Percentiles rank a stretch among this genome's conserved stretches.
Conservation (phyloP, 2,329 filamentous ascomycete genomes). For the Aureobasidium subglaciale region DNA sequence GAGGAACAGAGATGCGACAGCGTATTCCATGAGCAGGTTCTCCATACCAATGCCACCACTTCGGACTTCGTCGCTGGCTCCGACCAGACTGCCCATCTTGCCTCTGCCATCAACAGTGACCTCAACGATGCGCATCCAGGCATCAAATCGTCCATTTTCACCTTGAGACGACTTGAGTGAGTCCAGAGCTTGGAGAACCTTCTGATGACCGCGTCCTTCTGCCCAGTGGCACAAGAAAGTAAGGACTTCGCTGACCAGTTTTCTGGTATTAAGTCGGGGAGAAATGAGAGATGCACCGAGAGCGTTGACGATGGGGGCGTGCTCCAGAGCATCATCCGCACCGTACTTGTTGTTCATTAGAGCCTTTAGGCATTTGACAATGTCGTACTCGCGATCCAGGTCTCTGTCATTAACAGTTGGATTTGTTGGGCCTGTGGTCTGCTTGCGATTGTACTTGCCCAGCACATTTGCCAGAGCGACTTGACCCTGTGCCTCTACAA, state of each 20-base stretch:
- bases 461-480: slow-evolving; percentile 91
- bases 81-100: slow-evolving; percentile 97
- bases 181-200: slow-evolving; percentile 90
- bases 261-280: slow-evolving; percentile 81
- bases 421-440: slow-evolving; percentile 63
- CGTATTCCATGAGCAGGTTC: slow-evolving; percentile 98
- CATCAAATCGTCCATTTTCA: slow-evolving; percentile 92
- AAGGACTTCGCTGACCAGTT: slow-evolving; percentile 90
- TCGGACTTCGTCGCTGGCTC: slow-evolving; percentile 90
- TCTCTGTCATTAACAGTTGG: slow-evolving; percentile 63
- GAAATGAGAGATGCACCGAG: slow-evolving; percentile 82
- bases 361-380: slow-evolving; percentile 94
- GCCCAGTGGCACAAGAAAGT: slow-evolving; percentile 96
- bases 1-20: slow-evolving; percentile 85
- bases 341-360: slow-evolving; percentile 99
- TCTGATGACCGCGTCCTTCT: slow-evolving; percentile 78
- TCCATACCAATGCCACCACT: slow-evolving; percentile 98
- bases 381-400: slow-evolving; percentile 88
- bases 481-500: slow-evolving; percentile 95
- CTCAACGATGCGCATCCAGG: slow-evolving; percentile 98
- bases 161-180: slow-evolving; percentile 79
- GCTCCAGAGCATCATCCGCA: slow-evolving; percentile 85
- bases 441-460: slow-evolving; percentile 85
- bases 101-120: slow-evolving; percentile 94
- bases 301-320: slow-evolving; percentile 84